Conservation (phyloP, 1,284 basidiomycete species). For the Phaffia rhodozyma region DNA sequence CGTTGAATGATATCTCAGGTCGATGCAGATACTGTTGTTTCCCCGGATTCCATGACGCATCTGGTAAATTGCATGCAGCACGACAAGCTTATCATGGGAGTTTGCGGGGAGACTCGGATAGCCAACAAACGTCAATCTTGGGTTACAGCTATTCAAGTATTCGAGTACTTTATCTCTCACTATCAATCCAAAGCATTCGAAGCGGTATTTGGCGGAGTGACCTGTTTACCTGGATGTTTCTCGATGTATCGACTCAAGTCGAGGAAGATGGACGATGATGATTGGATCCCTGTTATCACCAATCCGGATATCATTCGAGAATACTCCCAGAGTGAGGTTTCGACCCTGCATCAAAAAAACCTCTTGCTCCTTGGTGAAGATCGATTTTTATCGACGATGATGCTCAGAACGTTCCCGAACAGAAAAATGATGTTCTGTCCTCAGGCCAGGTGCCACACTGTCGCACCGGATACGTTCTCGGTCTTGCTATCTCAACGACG, state of each 20-base stretch:
- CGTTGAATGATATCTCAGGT: slow-evolving; percentile 46
- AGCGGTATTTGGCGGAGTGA: slow-evolving; percentile 97
- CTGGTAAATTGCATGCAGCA: slow-evolving; percentile 97
- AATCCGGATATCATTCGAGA: slow-evolving; percentile 97
- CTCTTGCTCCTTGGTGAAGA: slow-evolving; percentile 93
- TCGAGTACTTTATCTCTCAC: slow-evolving; percentile 98
- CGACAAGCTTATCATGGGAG: slow-evolving; percentile 97
- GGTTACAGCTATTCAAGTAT: slow-evolving; percentile 95
- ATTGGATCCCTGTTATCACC: slow-evolving; percentile 95
- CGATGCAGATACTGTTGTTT: slow-evolving; percentile 93
- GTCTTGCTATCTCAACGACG: slow-evolving; percentile 91
- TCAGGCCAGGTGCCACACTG: slow-evolving; percentile 85
- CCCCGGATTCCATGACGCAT: slow-evolving; percentile 69
- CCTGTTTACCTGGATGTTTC: slow-evolving; percentile 97
- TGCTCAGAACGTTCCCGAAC: slow-evolving; percentile 91
- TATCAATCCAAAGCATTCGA: slow-evolving; percentile 98
- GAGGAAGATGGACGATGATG: slow-evolving; percentile 69
- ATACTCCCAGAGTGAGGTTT: slow-evolving; percentile 87
- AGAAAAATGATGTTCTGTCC: slow-evolving; percentile 99
- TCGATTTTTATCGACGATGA: slow-evolving; percentile 90
- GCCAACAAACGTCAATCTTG: slow-evolving; percentile 95
- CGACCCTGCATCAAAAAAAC: slow-evolving; percentile 96
- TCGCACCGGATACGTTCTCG: slow-evolving; percentile 89
- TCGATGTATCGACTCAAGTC: slow-evolving; percentile 99
- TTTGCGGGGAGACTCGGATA: slow-evolving; percentile 96